Percentiles rank a stretch among this genome's conserved stretches.
These are phyloP conservation scores for Cicer bijugum DNA, from an alignment of 306 rosid species.

Conservation along the genomic window DNA sequence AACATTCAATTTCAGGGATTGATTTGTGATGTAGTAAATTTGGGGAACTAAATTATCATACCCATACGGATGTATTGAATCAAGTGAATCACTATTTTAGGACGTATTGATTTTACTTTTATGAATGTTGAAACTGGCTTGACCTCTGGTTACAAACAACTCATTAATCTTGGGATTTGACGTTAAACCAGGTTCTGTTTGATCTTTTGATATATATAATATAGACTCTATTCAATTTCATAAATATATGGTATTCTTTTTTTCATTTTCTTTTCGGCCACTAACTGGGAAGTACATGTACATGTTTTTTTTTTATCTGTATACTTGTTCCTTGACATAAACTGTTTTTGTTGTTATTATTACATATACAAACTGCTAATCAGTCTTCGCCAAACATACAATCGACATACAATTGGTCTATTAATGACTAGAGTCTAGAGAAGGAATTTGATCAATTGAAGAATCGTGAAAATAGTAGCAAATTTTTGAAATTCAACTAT, in stretches of 20 bases:
- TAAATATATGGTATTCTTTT: not conserved
- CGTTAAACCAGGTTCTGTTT: not conserved
- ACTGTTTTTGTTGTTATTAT: constrained; percentile 26
- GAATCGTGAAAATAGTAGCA: constrained; percentile 28
- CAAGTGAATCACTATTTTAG: too few species aligned
- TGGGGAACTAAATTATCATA: not conserved
- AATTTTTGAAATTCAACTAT: constrained; percentile 19
- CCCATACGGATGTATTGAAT: not conserved
- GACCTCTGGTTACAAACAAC: not conserved
- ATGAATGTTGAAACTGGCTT: not conserved
- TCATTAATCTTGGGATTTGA: not conserved
- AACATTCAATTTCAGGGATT: not conserved
- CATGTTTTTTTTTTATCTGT: not conserved
- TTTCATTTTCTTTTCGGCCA: not conserved
- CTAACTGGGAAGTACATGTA: not conserved
- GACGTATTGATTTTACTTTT: too few species aligned
- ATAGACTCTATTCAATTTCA: too few species aligned
- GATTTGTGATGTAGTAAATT: not conserved
- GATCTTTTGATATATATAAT: not conserved
- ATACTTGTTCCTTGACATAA: not conserved
- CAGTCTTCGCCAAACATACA: constrained; percentile 87
- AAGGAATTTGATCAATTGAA: constrained; percentile 82
- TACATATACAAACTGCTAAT: constrained; percentile 86
- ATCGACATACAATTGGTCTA: constrained; percentile 82
- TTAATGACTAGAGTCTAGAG: constrained; percentile 70